Percentiles rank a stretch among this genome's conserved stretches.
These are phyloP conservation scores for Oryza rufipogon DNA, from an alignment of 176 grass and related monocot species.

Conservation along the genomic window DNA sequence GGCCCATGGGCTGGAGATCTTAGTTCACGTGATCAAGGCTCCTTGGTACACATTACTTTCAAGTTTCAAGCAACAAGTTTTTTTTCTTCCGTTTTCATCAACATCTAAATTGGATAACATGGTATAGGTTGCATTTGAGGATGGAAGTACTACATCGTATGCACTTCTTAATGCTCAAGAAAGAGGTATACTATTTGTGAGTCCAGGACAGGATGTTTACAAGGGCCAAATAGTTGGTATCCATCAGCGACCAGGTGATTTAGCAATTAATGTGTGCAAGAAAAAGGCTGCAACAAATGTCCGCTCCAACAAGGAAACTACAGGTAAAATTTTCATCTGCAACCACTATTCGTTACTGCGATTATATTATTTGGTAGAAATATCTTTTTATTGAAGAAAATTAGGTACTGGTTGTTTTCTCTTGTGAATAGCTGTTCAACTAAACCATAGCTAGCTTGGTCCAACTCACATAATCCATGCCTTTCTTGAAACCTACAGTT, in stretches of 20 bases:
- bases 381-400: background rate
- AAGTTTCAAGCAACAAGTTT: conserved; percentile 33
- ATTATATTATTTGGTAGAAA: conserved; percentile 15
- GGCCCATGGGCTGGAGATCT: conserved; percentile 45
- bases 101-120: conserved; percentile 38
- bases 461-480: background rate
- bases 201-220: conserved; percentile 78
- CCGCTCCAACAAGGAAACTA: conserved; percentile 95
- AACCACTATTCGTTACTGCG: background rate
- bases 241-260: conserved; percentile 89
- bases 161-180: conserved; percentile 93
- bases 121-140: conserved; percentile 90
- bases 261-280: conserved; percentile 97
- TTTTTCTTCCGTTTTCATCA: conserved; percentile 22
- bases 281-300: conserved; percentile 99
- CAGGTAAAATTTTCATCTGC: conserved; percentile 53
- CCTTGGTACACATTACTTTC: conserved; percentile 68
- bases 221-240: conserved; percentile 98
- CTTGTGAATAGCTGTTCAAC: background rate
- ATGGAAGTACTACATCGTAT: conserved; percentile 87
- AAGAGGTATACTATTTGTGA: conserved; percentile 86
- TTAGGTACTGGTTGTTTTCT: background rate
- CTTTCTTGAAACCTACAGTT: background rate
- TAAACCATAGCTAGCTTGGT: background rate
- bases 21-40: background rate